Base-by-base conservation (phyloP, 192 early-diverging fungal genomes). In the Tieghemiomyces parasiticus region DNA sequence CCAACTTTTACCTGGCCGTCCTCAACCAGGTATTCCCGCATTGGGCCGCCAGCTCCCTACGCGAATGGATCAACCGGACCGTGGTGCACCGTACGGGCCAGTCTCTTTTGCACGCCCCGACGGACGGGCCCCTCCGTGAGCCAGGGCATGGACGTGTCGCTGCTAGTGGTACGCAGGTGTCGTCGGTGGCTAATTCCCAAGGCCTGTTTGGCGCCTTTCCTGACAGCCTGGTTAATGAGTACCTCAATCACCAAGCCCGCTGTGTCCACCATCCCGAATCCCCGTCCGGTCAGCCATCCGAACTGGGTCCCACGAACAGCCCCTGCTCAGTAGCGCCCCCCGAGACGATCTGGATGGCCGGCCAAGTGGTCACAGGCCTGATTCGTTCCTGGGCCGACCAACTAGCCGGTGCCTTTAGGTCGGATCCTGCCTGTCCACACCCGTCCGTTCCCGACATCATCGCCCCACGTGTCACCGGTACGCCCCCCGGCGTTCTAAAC, bases 1-100 rank as follows among this genome's bases (percentile, higher is more conserved):
- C 52, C 52, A 54, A 54, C 30, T 54, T 29, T 31, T 58, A 55
- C 29, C 50, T 59, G 16, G 48, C 53, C 25, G 31, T 58, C 30
- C 45, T 66, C 12, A 73, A 73, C 46, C 55, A 54, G 30, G 38
- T 75, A 16, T 75, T 75, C 38, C 74, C 74, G 19, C 65, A 73
- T 32, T 67, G 65, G 38, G 64, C 69, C 35, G 45, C 71, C n/a
- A 22, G 32, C 10, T 60, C 67, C 44, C 45, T 75, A 24, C 54
- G 74, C 30, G 52, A 62, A 19, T 49, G 59, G 16, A 26, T 75
- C 22, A 44, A 49, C 24, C 20, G 25, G 14, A 67, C 49, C 63
- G 34, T 38, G 63, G 65, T 51, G 34, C 69, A 29, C 62, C 71
- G 32, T 59, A 65, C 46, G 53, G 61, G 0, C 52, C 54, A 20